Evolutionary conservation across 345 rosid genomes (phyloP).

Genomic region (Salix udensis): DNA sequence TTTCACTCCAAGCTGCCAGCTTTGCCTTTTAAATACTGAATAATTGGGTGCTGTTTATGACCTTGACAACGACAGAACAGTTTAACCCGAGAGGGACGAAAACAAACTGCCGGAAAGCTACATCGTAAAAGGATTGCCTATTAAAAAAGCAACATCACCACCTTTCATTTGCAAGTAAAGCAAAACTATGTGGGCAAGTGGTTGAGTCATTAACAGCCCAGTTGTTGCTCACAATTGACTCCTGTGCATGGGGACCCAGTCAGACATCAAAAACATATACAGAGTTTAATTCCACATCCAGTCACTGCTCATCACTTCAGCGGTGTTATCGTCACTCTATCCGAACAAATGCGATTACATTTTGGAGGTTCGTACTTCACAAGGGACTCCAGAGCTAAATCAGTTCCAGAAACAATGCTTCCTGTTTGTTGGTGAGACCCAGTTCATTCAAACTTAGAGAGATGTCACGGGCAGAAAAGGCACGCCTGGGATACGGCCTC

Average conservation of each 20-base stretch:
- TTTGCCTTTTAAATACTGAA: not conserved
- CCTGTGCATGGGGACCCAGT: no score
- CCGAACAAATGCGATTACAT: not conserved
- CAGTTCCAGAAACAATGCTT: conserved; percentile 71
- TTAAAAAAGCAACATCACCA: no score
- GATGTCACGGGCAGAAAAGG: conserved; percentile 45
- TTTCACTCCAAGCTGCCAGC: not conserved
- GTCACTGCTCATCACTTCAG: not conserved
- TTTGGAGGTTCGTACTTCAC: not conserved
- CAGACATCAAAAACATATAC: not conserved
- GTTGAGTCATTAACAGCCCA: not conserved
- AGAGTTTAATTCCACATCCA: not conserved
- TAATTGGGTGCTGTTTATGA: not conserved
- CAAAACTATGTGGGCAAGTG: no score
- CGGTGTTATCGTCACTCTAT: no score
- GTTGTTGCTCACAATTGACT: not conserved
- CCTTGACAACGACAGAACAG: no score
- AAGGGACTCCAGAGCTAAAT: conserved; percentile 28
- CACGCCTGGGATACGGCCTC: conserved; percentile 67
- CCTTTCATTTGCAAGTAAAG: no score
- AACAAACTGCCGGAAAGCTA: no score
- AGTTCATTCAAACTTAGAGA: conserved; percentile 53
- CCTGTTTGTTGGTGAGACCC: conserved; percentile 75
- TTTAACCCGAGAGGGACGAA: no score
- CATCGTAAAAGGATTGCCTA: no score